Evolutionary conservation across 2,329 filamentous ascomycete genomes (phyloP).

Genomic region (Calonectria crousiana): DNA sequence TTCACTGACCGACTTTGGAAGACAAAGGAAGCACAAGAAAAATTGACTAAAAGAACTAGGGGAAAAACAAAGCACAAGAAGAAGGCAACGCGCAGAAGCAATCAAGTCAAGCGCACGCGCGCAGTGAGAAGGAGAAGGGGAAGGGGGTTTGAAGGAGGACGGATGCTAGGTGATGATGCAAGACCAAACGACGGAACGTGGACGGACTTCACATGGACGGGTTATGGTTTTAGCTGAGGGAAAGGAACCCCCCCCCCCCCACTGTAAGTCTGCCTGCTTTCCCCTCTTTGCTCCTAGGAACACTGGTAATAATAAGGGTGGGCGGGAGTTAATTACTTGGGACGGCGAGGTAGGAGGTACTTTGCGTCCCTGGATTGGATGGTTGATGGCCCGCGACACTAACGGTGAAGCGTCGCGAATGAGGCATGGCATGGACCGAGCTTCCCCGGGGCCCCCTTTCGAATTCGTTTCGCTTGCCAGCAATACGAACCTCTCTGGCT

Average conservation of each 20-base stretch:
- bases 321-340: conserved; percentile 9
- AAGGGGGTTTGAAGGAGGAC: conserved; percentile 9
- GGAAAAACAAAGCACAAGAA: conserved; percentile 11
- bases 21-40: conserved; percentile 36
- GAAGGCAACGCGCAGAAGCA: conserved; percentile 20
- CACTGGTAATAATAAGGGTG: conserved; percentile 8
- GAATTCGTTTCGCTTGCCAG: not conserved
- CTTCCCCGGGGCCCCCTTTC: not conserved
- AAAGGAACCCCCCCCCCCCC: conserved; percentile 14
- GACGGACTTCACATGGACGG: conserved; percentile 13
- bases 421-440: conserved; percentile 4
- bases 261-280: conserved; percentile 3
- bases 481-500: not conserved
- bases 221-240: conserved; percentile 12
- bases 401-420: conserved; percentile 12
- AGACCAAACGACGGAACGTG: conserved; percentile 19
- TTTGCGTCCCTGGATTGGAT: conserved; percentile 11
- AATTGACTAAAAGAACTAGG: conserved; percentile 22
- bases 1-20: conserved; percentile 14
- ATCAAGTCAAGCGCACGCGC: conserved; percentile 20
- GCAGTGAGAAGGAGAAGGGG: conserved; percentile 12
- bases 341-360: conserved; percentile 21
- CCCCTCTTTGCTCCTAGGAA: conserved; percentile 5
- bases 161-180: conserved; percentile 27
- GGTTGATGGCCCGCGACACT: conserved; percentile 19